phyloP scores from a whole-genome alignment of 306 rosid genomes.

The Corylus americana region DNA sequence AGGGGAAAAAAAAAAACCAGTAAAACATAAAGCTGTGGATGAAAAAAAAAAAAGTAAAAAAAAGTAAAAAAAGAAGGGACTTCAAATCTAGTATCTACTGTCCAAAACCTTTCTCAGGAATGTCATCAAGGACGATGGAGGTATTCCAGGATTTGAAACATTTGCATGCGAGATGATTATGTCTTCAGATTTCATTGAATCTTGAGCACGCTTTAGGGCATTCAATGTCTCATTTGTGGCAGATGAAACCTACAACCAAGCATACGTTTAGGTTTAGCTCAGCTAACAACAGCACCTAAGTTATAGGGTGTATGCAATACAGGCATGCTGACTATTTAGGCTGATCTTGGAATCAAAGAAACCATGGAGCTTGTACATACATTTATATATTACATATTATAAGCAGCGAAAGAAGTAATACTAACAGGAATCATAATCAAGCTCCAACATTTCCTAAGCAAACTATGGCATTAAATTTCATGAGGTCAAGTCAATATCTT shows the following conservation, averaged over 20 bases:
- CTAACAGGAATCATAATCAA: neutral
- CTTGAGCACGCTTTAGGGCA: conserved; percentile 73
- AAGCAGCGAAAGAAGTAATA: neutral
- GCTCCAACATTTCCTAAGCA: neutral
- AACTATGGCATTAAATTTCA: neutral
- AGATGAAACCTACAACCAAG: conserved; percentile 64
- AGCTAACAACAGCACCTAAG: conserved; percentile 1
- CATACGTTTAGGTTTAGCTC: no score
- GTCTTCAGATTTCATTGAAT: conserved; percentile 63
- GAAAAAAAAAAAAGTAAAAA: neutral
- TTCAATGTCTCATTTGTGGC: conserved; percentile 57
- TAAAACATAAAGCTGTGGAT: conserved; percentile 2
- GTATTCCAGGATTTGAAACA: conserved; percentile 90
- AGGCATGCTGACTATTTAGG: conserved; percentile 14
- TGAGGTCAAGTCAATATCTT: neutral
- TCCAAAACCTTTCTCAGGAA: conserved; percentile 66
- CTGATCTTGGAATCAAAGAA: conserved; percentile 4
- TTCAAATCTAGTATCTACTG: neutral
- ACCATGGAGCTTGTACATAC: neutral
- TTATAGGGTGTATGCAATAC: conserved; percentile 22
- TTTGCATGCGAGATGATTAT: conserved; percentile 58
- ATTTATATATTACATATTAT: neutral
- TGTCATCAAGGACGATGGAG: conserved; percentile 89
- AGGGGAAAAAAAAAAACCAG: neutral
- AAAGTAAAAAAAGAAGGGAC: neutral